Base-by-base conservation (phyloP, 192 early-diverging fungal species). In the Rhizophagus sp. region DNA sequence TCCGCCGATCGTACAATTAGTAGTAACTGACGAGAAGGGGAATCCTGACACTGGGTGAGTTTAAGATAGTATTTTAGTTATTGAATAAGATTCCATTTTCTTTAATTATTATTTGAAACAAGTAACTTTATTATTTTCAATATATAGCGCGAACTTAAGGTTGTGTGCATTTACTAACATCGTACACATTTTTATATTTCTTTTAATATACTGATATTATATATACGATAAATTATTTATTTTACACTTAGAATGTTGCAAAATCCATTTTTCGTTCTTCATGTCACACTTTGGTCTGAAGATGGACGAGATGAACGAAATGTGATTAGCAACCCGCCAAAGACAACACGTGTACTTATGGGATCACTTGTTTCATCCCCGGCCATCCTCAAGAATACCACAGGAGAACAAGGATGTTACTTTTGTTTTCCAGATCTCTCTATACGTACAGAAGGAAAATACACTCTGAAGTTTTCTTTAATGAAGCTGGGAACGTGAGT, bases 381-480 rank as follows among this genome's bases (percentile, higher is more conserved):
- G n/a, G 86, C 83, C 30, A 27, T 88, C 27, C 71, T 92, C 44
- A 87, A 85, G 33, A 88, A 90, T 68, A 80, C 84, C 6, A 66
- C 86, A 19, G 91, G 91, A 41, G 86, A 90, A 78, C 86, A 85
- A 10, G 92, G 94, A 2, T 90, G 91, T 72, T 95, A 91, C 80
- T 95, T 95, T 87, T 91, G 91, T 57, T 95, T 93, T 79, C 92
- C 94, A 6, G 93, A 95, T 75, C 80, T 95, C 52, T 92, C 91
- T 39, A 93, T 95, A 41, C 87, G 92, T 6, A 91, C 91, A 2
- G 92, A 93, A 47, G 94, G 94, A 0, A 87, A 89, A 24, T 95
- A 95, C 65, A 88, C 88, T 0, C 81, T 95, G 44, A 90, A 89
- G 34, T 93, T 95, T 77, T 87, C 86, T 52, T 81, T 95, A 17